Evolutionary conservation across 129 eudicot genomes (phyloP).

Genomic region (Tanacetum coccineum): DNA sequence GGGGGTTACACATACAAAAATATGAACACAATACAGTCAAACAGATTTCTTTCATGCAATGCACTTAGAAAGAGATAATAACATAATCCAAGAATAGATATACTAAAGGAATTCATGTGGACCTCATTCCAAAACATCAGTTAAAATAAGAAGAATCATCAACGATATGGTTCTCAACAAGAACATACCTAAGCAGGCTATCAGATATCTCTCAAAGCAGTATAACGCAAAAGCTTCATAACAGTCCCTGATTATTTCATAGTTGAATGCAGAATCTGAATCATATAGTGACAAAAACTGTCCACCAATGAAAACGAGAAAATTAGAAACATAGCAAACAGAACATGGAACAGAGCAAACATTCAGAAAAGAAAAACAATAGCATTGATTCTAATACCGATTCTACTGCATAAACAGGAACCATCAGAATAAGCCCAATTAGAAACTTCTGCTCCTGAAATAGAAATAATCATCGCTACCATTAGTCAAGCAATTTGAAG

Average conservation of each 20-base stretch:
- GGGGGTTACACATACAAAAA: not conserved
- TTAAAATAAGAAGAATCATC: not conserved
- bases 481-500: not conserved
- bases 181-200: conserved; percentile 94
- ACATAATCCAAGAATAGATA: not conserved
- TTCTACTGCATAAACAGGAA: conserved; percentile 84
- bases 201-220: conserved; percentile 97
- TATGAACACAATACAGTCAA: not conserved
- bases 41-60: not conserved
- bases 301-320: conserved; percentile 4
- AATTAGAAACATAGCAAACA: conserved; percentile 17
- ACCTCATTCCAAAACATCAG: not conserved
- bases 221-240: conserved; percentile 97
- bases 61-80: not conserved
- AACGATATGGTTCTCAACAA: conserved; percentile 8
- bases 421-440: conserved; percentile 78
- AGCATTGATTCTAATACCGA: no score
- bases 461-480: conserved; percentile 16
- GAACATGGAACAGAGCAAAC: not conserved
- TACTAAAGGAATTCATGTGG: not conserved
- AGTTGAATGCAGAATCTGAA: conserved; percentile 84
- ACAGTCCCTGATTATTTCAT: conserved; percentile 83
- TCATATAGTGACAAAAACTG: conserved; percentile 79
- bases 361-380: no score
- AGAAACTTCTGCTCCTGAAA: conserved; percentile 84